phyloP scores from a whole-genome alignment of 75 land plant species.

The Picea glauca region DNA sequence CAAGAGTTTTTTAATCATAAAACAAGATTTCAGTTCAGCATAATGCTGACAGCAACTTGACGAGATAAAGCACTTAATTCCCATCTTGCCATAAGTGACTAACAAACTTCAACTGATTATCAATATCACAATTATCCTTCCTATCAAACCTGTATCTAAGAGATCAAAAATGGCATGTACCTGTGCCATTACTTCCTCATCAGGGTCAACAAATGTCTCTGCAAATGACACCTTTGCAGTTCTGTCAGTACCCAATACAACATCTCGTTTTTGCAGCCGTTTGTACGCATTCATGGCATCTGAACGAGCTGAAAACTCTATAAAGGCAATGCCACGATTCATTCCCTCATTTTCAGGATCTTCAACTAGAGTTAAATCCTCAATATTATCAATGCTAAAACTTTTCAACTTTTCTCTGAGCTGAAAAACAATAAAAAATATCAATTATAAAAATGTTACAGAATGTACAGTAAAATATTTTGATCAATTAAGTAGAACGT shows the following conservation, averaged over 20 bases:
- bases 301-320: constrained; percentile 38
- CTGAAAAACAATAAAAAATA: constrained; percentile 12
- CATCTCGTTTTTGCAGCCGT: constrained; percentile 42
- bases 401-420: constrained; percentile 29
- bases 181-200: constrained; percentile 59
- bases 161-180: constrained; percentile 10
- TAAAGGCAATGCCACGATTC: constrained; percentile 56
- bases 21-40: neutral
- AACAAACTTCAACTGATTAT: too few species aligned
- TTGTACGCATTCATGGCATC: constrained; percentile 48
- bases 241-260: constrained; percentile 41
- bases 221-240: constrained; percentile 57
- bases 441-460: neutral
- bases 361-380: constrained; percentile 42
- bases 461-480: too few species aligned
- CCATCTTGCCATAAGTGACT: too few species aligned
- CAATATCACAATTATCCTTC: too few species aligned
- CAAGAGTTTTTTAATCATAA: neutral
- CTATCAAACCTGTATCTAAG: neutral
- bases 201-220: constrained; percentile 51
- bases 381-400: constrained; percentile 37
- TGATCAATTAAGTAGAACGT: too few species aligned
- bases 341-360: constrained; percentile 40
- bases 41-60: neutral
- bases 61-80: too few species aligned